Evolutionary conservation across 2,329 filamentous ascomycete species (phyloP).

Genomic region (Diplodia sapinea): DNA sequence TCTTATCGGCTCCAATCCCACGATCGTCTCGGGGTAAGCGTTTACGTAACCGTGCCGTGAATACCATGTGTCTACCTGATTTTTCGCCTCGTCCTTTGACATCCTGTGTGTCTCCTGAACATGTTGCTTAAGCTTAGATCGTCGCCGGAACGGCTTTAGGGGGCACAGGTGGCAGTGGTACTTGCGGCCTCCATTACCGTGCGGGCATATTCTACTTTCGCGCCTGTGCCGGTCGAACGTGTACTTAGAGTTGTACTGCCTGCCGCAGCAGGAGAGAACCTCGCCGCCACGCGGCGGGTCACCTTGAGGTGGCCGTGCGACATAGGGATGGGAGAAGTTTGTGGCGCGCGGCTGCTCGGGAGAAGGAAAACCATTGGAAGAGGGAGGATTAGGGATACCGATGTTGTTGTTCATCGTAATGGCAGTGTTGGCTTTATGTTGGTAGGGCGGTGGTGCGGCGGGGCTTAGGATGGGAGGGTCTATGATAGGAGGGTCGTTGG

Average conservation of each 20-base stretch:
- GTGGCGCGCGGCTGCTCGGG: neutral
- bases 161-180: neutral
- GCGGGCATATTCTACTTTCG: neutral
- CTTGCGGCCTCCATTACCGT: neutral
- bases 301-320: neutral
- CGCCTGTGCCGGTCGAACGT: neutral
- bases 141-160: neutral
- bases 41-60: no score
- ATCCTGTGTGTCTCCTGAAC: neutral
- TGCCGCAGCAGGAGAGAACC: neutral
- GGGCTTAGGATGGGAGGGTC: neutral
- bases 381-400: neutral
- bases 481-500: no score
- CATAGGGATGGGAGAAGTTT: neutral
- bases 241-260: neutral
- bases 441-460: neutral
- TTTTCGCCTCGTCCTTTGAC: neutral
- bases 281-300: no score
- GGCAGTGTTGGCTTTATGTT: no score
- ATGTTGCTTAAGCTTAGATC: neutral
- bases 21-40: no score
- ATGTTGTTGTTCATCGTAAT: no score
- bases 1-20: neutral
- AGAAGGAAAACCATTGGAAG: neutral
- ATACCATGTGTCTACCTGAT: no score